A percentile compares a stretch with the other conserved stretches of the same genome.
These are phyloP conservation scores for Pulveroboletus sp. DNA, from an alignment of 1,284 basidiomycete species.

Conservation along the genomic window DNA sequence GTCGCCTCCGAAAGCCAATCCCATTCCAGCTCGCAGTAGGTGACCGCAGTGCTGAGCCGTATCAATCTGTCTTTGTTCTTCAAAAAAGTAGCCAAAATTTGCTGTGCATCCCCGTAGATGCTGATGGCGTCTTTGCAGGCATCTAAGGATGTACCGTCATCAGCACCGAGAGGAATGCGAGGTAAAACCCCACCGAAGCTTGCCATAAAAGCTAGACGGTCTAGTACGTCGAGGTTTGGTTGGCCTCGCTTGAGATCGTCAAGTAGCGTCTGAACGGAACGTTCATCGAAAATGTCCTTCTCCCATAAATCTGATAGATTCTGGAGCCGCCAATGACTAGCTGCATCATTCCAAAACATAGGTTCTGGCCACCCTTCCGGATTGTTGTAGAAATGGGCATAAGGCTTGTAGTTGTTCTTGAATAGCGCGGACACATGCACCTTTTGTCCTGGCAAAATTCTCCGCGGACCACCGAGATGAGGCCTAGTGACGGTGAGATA, in stretches of 20 bases:
- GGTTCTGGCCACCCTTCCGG: slow-evolving; percentile 28
- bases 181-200: slow-evolving; percentile 24
- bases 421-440: slow-evolving; percentile 37
- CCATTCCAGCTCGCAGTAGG: slow-evolving; percentile 32
- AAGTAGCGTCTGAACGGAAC: slow-evolving; percentile 22
- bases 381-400: slow-evolving; percentile 24
- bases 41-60: slow-evolving; percentile 29
- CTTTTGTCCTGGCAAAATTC: slow-evolving; percentile 34
- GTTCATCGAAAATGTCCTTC: slow-evolving; percentile 32
- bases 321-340: slow-evolving; percentile 27
- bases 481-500: slow-evolving; percentile 29
- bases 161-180: neutral
- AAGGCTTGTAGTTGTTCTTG: slow-evolving; percentile 32
- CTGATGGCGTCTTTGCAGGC: slow-evolving; percentile 17
- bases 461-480: slow-evolving; percentile 28
- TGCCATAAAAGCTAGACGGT: slow-evolving; percentile 37
- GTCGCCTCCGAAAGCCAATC: slow-evolving; percentile 13
- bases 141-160: slow-evolving; percentile 10
- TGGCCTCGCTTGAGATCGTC: slow-evolving; percentile 19
- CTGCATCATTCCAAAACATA: slow-evolving; percentile 37
- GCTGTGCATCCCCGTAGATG: neutral
- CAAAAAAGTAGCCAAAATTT: slow-evolving; percentile 17
- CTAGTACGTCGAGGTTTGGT: slow-evolving; percentile 23
- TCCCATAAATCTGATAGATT: slow-evolving; percentile 27
- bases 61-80: slow-evolving; percentile 17